Conservation (phyloP, 129 eudicot species). For the Glebionis coronaria region DNA sequence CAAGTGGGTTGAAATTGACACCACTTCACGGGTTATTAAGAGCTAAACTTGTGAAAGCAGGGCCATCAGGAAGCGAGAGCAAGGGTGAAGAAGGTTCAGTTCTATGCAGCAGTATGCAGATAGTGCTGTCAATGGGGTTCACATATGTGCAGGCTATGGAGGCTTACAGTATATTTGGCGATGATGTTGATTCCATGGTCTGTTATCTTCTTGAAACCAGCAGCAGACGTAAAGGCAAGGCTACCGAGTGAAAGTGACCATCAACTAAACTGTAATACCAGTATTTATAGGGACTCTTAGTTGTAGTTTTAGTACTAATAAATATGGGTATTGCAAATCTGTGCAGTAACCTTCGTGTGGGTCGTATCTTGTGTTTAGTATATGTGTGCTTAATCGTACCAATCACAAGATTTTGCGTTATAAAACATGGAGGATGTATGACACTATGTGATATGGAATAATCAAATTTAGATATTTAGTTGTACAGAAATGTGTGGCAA, state of each 20-base stretch:
- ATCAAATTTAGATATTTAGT: no score
- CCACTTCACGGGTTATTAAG: no score
- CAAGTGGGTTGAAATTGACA: not conserved
- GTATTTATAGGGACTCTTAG: constrained; percentile 6
- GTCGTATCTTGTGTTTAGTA: constrained; percentile 10
- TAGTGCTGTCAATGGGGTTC: constrained; percentile 96
- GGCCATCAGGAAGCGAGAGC: constrained; percentile 64
- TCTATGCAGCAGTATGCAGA: constrained; percentile 68
- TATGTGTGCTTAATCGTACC: constrained; percentile 8
- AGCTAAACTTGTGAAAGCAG: constrained; percentile 34
- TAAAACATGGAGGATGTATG: no score
- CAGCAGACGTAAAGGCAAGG: constrained; percentile 95
- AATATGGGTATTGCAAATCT: constrained; percentile 18
- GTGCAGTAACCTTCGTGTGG: constrained; percentile 23
- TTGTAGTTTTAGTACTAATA: constrained; percentile 8
- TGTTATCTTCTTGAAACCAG: constrained; percentile 88
- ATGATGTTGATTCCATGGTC: constrained; percentile 98
- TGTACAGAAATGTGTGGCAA: no score
- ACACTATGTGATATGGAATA: no score
- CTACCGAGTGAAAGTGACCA: constrained; percentile 54
- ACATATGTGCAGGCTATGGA: constrained; percentile 88
- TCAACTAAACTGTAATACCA: constrained; percentile 1
- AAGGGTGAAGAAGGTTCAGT: constrained; percentile 46
- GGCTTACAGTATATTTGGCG: constrained; percentile 96
- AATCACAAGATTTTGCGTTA: not conserved